Base-by-base conservation (phyloP, 306 rosid genomes). In the Lablab purpureus region DNA sequence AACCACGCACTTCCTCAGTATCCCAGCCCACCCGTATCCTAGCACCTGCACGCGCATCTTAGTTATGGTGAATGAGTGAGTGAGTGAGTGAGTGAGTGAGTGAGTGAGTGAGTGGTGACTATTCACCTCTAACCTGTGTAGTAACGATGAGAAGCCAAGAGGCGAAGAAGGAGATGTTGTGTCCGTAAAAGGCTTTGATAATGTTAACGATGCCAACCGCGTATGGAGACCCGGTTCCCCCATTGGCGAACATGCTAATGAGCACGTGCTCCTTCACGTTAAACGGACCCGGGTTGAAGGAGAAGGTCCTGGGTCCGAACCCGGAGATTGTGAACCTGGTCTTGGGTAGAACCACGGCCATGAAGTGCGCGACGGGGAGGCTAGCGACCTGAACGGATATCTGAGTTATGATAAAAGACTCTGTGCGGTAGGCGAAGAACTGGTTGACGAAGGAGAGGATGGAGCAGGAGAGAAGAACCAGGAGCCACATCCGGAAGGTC, bases 21-120 rank as follows among this genome's bases (percentile, higher is more conserved):
- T 67, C 41, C 98, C 94, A 0, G 97, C 98, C 94, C 98, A 93
- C 0, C 98, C 97, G 4, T 93, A 91, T 4, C 97, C 97, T 23
- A 93, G 28, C 3, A 91, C 91, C 98, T 92, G 71, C 60, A 58
- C 9, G 10, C 25, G 9, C 58, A 17, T 6, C 40, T 34, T 34
- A 34, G 28, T 34, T 6, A 34, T 6, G 36, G 40, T 34, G 40
- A 34, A 7, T 32, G 7, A 32, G 36, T 1, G 36, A 32, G 40
- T 34, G 9, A 34, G 40, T 6, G 8, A 34, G 37, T 34, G 8
- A 34, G 6, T 0, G 40, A 34, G 36, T 34, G 8, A 0, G n/a
- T n/a, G n/a, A n/a, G n/a, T n/a, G n/a, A n/a, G n/a, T 34, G 3
- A 28, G 0, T n/a, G n/a, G 2, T 34, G 2, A 6, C 2, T 1